These are phyloP conservation scores for Scenedesmus sp. DNA, from an alignment of 163 green algal genomes.

Conservation along the genomic window DNA sequence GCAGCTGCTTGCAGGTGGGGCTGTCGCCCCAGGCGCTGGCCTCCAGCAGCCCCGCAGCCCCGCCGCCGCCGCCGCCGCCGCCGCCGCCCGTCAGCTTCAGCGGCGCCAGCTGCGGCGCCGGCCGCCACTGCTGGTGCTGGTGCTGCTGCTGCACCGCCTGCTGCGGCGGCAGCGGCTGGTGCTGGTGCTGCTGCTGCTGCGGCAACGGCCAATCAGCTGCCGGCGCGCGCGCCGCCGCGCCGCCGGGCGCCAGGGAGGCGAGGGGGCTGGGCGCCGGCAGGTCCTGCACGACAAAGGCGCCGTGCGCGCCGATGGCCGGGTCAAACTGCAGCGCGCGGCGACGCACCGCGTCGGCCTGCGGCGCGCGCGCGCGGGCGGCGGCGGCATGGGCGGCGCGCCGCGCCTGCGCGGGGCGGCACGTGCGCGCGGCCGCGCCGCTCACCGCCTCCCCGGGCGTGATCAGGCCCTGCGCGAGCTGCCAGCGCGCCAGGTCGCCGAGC, in stretches of 20 bases:
- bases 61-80: too few species aligned
- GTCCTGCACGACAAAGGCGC: constrained; percentile 34
- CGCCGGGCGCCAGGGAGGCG: too few species aligned
- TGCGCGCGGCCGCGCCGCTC: too few species aligned
- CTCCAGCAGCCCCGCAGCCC: too few species aligned
- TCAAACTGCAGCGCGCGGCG: constrained; percentile 46
- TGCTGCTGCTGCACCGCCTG: background rate
- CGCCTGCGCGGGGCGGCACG: too few species aligned
- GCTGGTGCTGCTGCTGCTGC: constrained; percentile 7
- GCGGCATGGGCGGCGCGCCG: too few species aligned
- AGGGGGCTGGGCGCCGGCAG: too few species aligned
- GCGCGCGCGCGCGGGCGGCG: too few species aligned
- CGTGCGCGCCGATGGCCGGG: constrained; percentile 35
- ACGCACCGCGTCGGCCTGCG: background rate
- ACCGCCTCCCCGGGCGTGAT: constrained; percentile 15
- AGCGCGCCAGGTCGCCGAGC: constrained; percentile 15
- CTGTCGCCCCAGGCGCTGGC: constrained; percentile 11
- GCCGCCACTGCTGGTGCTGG: background rate
- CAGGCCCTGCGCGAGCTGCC: constrained; percentile 15
- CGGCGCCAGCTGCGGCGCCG: background rate
- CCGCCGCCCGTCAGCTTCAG: background rate
- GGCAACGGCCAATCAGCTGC: too few species aligned
- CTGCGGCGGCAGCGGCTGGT: background rate
- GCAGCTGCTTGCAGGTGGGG: constrained; percentile 13
- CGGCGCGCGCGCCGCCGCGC: too few species aligned